These are phyloP conservation scores for Alternaria sp. DNA, from an alignment of 2,329 filamentous ascomycete genomes.

Conservation along the genomic window DNA sequence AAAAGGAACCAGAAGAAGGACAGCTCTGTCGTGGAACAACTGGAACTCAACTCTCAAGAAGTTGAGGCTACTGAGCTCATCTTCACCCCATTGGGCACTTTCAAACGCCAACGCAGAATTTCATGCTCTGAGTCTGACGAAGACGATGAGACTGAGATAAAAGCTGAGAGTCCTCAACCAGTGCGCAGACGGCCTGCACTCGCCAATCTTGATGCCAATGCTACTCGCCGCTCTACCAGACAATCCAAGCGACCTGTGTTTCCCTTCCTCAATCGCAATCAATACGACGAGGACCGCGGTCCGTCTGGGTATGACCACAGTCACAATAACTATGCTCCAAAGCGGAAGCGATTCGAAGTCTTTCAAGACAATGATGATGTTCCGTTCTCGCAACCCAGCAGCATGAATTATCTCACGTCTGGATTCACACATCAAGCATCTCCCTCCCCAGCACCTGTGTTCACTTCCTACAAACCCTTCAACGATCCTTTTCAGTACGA, in stretches of 20 bases:
- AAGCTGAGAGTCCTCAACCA: conserved; percentile 44
- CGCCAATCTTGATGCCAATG: conserved; percentile 44
- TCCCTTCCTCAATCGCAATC: conserved; percentile 28
- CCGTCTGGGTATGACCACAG: conserved; percentile 46
- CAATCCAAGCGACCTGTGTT: conserved; percentile 35
- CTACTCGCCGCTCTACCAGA: conserved; percentile 38
- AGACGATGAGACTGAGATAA: conserved; percentile 49
- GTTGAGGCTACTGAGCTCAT: conserved; percentile 72
- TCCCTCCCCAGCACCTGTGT: conserved; percentile 34
- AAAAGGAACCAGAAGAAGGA: conserved; percentile 83
- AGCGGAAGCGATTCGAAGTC: conserved; percentile 52
- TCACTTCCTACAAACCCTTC: conserved; percentile 39
- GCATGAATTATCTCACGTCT: conserved; percentile 47
- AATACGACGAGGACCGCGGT: conserved; percentile 41
- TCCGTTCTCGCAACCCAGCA: conserved; percentile 43
- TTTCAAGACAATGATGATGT: conserved; percentile 50
- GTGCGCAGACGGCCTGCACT: conserved; percentile 39
- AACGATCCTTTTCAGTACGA: conserved; percentile 42
- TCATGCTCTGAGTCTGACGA: conserved; percentile 54
- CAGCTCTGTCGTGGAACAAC: conserved; percentile 71
- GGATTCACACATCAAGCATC: conserved; percentile 39
- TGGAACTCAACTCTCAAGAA: conserved; percentile 69
- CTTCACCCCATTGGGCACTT: conserved; percentile 58
- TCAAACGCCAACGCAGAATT: conserved; percentile 55
- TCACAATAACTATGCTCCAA: conserved; percentile 35